These are phyloP conservation scores for Hirsutella rhossiliensis DNA, from an alignment of 2,329 filamentous ascomycete genomes.

Conservation along the genomic window DNA sequence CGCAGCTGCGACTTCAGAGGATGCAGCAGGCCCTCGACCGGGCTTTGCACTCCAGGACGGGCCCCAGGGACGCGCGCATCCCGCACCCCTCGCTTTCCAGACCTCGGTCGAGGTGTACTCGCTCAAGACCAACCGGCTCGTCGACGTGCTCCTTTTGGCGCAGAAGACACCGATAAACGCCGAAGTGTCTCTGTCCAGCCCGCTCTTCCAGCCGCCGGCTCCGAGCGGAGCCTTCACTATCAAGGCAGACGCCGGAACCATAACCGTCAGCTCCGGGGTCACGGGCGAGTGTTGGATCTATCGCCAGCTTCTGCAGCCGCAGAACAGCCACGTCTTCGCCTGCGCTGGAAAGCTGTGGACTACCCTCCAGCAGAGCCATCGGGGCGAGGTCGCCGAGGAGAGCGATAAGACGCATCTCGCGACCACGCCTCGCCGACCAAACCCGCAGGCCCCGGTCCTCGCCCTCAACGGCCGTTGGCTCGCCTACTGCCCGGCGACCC, in stretches of 20 bases:
- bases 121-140: constrained; percentile 56
- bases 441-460: constrained; percentile 50
- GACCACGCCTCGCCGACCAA: constrained; percentile 25
- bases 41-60: constrained; percentile 25
- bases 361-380: constrained; percentile 52
- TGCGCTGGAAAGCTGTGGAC: constrained; percentile 93
- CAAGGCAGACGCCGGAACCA: constrained; percentile 56
- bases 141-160: constrained; percentile 64
- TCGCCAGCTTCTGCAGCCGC: constrained; percentile 31
- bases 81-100: constrained; percentile 54
- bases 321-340: constrained; percentile 34
- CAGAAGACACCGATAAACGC: constrained; percentile 48
- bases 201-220: constrained; percentile 54
- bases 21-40: constrained; percentile 27
- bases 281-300: constrained; percentile 86
- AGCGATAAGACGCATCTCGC: constrained; percentile 25
- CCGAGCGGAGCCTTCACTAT: constrained; percentile 64
- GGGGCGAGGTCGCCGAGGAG: constrained; percentile 35
- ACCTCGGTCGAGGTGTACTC: constrained; percentile 87
- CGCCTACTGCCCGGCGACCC: constrained; percentile 62
- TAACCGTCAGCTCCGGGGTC: constrained; percentile 65
- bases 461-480: constrained; percentile 64
- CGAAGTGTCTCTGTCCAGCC: constrained; percentile 42
- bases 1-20: constrained; percentile 25
- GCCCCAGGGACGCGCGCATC: constrained; percentile 18